Evolutionary conservation across 1,284 basidiomycete species (phyloP), one percentile per base, ranked within the genome.

Genomic region (Abortiporus biennis): DNA sequence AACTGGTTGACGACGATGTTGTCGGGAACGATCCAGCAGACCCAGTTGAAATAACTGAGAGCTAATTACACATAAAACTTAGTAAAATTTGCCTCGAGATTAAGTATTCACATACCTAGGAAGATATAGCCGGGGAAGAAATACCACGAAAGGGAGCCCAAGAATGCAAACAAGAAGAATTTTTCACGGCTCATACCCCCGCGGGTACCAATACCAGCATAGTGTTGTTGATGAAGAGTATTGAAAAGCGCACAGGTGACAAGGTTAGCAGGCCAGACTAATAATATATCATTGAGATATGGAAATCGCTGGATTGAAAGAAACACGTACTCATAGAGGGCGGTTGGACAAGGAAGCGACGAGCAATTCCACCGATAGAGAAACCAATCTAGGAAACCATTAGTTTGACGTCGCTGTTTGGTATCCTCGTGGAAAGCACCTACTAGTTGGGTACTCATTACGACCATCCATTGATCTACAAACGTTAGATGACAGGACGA

Each of bases 181-280:
- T 66, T 60, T 51, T 69, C 66, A 43, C 76, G 58, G 30, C 67
- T 68, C 33, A 78, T 66, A 21, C 70, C 70, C 1, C 61, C 62
- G 15, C 61, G 54, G 13, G 51, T 58, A 2, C 63, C 66, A 16
- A 79, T 69, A 21, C 78, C 78, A 6, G 72, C 66, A 42, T 72
- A 72, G 30, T 61, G 54, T 40, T 78, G 72, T 3, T 73, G 73
- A 52, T 79, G 76, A 11, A 79, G 64, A 11, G 76, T 77, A 53
- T 78, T 78, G 62, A 80, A 74, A 35, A 81, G 66, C 4, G 77
- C 74, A 45, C 73, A 73, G 16, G 61, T 65, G 15, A 79, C 75
- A 6, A 80, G 60, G 47, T 73, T 77, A 22, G 77, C 73, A 2
- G 87, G 88, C 87, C 86, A 91, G 49, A 90, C 75, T 78, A 43